phyloP scores from a whole-genome alignment of 1,284 basidiomycete species.

The Fomitopsis pinicola region DNA sequence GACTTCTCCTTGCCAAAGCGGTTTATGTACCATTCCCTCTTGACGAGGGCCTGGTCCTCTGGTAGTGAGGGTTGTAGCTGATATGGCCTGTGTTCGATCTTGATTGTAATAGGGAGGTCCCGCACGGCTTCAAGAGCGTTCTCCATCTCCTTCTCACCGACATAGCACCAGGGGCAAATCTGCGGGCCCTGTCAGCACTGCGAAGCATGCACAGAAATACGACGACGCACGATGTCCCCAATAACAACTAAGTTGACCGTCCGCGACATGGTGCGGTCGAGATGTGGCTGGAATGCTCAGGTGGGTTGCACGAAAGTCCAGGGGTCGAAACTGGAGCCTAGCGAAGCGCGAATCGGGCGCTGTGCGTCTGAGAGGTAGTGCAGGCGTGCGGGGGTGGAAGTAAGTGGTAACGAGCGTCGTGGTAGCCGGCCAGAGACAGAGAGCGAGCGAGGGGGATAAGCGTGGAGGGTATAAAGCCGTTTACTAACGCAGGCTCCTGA shows the following conservation, averaged over 20 bases:
- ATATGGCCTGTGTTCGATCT: constrained; percentile 75
- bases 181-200: constrained; percentile 21
- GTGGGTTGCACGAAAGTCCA: neutral
- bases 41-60: constrained; percentile 41
- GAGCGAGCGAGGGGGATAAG: neutral
- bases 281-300: neutral
- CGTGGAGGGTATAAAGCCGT: neutral
- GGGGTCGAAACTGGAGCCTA: neutral
- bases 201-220: neutral
- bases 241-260: constrained; percentile 63
- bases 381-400: neutral
- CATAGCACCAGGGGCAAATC: constrained; percentile 73
- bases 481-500: constrained; percentile 2
- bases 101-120: constrained; percentile 61
- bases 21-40: constrained; percentile 44
- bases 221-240: constrained; percentile 60
- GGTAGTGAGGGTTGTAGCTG: constrained; percentile 51
- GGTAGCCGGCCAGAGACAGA: neutral
- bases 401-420: neutral
- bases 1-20: constrained; percentile 60
- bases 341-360: neutral
- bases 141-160: constrained; percentile 69
- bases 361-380: neutral
- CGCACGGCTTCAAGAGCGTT: constrained; percentile 59
- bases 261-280: constrained; percentile 20